These are phyloP conservation scores for Didymella keratinophila DNA, from an alignment of 2,329 filamentous ascomycete species.

Conservation along the genomic window DNA sequence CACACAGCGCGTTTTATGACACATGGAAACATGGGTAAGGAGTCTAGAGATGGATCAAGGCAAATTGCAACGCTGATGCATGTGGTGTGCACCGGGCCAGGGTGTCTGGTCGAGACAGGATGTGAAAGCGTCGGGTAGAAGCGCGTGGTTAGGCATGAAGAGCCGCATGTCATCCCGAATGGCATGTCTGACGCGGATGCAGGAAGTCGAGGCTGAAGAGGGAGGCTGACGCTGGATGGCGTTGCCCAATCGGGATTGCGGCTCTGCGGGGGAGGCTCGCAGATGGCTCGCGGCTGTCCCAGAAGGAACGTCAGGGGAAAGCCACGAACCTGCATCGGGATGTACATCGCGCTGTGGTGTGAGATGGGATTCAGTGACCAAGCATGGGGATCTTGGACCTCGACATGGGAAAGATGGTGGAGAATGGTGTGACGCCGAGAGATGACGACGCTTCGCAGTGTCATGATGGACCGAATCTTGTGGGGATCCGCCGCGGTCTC, in stretches of 20 bases:
- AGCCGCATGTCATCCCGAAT: constrained; percentile 1
- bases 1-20: constrained; percentile 9
- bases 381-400: constrained; percentile 5
- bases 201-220: constrained; percentile 8
- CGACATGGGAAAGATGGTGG: constrained; percentile 1
- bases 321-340: constrained; percentile 1
- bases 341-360: constrained; percentile 1
- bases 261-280: constrained; percentile 12
- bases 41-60: background rate
- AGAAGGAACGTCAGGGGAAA: background rate
- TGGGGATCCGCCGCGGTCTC: constrained; percentile 6
- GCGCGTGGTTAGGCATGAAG: constrained; percentile 5
- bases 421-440: constrained; percentile 13
- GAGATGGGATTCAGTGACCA: constrained; percentile 11
- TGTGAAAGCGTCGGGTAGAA: constrained; percentile 7
- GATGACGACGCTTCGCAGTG: constrained; percentile 1
- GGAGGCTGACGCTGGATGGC: constrained; percentile 10
- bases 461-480: constrained; percentile 7
- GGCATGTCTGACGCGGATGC: background rate
- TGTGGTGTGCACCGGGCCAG: constrained; percentile 16
- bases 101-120: background rate
- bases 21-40: constrained; percentile 11
- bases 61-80: constrained; percentile 7
- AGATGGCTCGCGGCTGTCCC: background rate
- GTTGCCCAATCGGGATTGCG: constrained; percentile 10